These are phyloP conservation scores for Exobasidium rhododendri DNA, from an alignment of 1,284 basidiomycete genomes.

Conservation along the genomic window DNA sequence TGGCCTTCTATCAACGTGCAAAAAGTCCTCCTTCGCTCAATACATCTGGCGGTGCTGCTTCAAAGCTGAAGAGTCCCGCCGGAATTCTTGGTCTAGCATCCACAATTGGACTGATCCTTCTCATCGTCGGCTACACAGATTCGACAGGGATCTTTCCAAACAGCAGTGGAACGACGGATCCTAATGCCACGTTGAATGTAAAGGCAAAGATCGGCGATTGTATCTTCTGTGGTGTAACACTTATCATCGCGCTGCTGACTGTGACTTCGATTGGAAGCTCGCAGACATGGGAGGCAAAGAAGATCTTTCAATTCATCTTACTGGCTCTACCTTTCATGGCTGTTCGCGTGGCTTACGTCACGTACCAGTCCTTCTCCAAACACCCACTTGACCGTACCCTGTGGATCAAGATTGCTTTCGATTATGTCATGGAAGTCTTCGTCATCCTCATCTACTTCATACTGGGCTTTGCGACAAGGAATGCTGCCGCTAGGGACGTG, in stretches of 20 bases:
- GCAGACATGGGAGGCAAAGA: slow-evolving; percentile 3
- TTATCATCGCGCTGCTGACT: slow-evolving; percentile 9
- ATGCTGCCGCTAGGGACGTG: background rate
- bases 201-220: slow-evolving; percentile 15
- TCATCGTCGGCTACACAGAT: slow-evolving; percentile 20
- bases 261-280: background rate
- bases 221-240: slow-evolving; percentile 14
- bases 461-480: slow-evolving; percentile 4
- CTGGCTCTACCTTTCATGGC: slow-evolving; percentile 17
- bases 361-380: slow-evolving; percentile 10
- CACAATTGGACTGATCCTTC: slow-evolving; percentile 15
- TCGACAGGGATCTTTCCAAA: background rate
- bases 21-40: background rate
- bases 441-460: slow-evolving; percentile 10
- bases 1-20: slow-evolving; percentile 14
- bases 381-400: slow-evolving; percentile 12
- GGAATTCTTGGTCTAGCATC: slow-evolving; percentile 16
- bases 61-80: background rate
- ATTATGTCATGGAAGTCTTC: slow-evolving; percentile 18
- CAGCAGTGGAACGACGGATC: slow-evolving; percentile 1
- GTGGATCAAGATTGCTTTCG: slow-evolving; percentile 15
- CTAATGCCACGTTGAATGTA: slow-evolving; percentile 5
- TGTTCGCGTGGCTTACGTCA: slow-evolving; percentile 9
- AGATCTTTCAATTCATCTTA: slow-evolving; percentile 13
- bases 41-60: background rate